A percentile compares a stretch with the other conserved stretches of the same genome.
Evolutionary conservation across 2,329 filamentous ascomycete genomes (phyloP).

Genomic region (Colletotrichum camelliae): DNA sequence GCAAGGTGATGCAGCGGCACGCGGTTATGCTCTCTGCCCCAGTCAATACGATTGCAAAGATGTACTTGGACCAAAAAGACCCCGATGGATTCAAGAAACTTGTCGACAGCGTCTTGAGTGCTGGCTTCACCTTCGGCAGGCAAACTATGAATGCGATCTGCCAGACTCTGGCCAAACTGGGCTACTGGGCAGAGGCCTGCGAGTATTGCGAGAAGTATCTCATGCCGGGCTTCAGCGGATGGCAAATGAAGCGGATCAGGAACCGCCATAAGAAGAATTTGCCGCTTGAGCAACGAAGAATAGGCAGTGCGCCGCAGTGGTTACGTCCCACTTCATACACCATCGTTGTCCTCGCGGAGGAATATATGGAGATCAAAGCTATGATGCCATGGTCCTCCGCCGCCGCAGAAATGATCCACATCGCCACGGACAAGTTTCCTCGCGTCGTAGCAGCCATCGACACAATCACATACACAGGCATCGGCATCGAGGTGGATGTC

Average conservation of each 20-base stretch:
- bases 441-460: constrained; percentile 45
- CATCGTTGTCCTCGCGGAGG: constrained; percentile 52
- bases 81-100: constrained; percentile 52
- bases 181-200: constrained; percentile 72
- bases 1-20: constrained; percentile 45
- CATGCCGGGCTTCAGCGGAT: constrained; percentile 81
- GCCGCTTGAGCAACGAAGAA: constrained; percentile 43
- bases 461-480: constrained; percentile 15
- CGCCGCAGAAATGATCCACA: constrained; percentile 42
- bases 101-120: constrained; percentile 60
- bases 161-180: constrained; percentile 66
- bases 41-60: constrained; percentile 53
- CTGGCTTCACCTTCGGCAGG: constrained; percentile 77
- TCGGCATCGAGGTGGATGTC: constrained; percentile 27
- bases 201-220: constrained; percentile 75
- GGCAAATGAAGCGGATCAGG: constrained; percentile 46
- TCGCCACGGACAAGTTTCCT: constrained; percentile 45
- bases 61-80: constrained; percentile 46
- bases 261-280: constrained; percentile 31
- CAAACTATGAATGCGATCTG: constrained; percentile 84
- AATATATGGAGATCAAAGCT: constrained; percentile 55
- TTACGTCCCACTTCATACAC: constrained; percentile 49
- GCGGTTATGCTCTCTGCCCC: constrained; percentile 60
- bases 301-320: constrained; percentile 39
- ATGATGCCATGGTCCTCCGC: constrained; percentile 54